A percentile compares a stretch with the other conserved stretches of the same genome.
Conservation (phyloP, 192 early-diverging fungal genomes). For the Lobosporangium transversale region DNA sequence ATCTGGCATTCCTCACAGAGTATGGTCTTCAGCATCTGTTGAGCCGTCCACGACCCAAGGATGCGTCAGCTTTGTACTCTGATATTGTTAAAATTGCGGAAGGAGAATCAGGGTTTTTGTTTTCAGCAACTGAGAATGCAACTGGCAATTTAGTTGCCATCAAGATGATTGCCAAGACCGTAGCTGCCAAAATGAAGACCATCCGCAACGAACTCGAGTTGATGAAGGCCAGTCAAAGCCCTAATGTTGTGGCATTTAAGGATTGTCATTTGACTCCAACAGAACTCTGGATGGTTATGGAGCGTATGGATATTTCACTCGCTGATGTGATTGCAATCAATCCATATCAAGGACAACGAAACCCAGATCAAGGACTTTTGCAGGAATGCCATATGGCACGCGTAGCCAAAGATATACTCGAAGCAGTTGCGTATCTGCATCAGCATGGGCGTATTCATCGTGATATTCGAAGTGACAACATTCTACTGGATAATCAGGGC, state of each 20-base stretch:
- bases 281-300: conserved; percentile 98
- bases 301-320: conserved; percentile 97
- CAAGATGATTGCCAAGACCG: conserved; percentile 90
- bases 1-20: conserved; percentile 57
- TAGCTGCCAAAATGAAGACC: conserved; percentile 88
- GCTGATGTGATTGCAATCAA: conserved; percentile 98
- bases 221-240: conserved; percentile 89
- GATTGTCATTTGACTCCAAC: conserved; percentile 82
- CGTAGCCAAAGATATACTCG: conserved; percentile 84
- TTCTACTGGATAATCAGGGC: conserved; percentile 84
- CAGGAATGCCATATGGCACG: conserved; percentile 93
- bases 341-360: conserved; percentile 46
- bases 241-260: conserved; percentile 96
- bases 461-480: conserved; percentile 93
- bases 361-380: conserved; percentile 59
- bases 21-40: conserved; percentile 24
- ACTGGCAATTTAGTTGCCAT: conserved; percentile 77
- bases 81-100: conserved; percentile 93
- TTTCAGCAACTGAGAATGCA: conserved; percentile 76
- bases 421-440: conserved; percentile 84
- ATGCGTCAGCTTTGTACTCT: conserved; percentile 83
- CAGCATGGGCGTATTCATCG: conserved; percentile 86
- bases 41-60: conserved; percentile 46
- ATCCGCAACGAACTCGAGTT: conserved; percentile 89
- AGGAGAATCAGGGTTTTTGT: conserved; percentile 93